phyloP scores from a whole-genome alignment of 2,329 filamentous ascomycete genomes.

The Aspergillus tubingensis region DNA sequence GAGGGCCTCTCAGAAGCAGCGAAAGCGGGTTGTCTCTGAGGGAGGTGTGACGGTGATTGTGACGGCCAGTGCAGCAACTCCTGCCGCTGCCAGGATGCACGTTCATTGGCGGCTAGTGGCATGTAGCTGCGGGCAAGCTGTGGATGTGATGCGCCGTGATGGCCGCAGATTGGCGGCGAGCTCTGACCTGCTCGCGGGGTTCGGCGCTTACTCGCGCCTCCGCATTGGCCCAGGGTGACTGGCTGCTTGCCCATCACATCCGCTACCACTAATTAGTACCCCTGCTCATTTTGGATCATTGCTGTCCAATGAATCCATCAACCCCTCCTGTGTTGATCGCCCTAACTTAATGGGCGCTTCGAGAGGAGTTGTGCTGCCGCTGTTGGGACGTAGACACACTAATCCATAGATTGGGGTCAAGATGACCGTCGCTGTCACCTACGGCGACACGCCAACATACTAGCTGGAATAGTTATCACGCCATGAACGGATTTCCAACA shows the following conservation, averaged over 20 bases:
- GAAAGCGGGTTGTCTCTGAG: neutral
- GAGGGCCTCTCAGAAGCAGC: constrained; percentile 11
- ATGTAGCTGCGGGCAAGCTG: neutral
- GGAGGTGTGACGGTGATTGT: constrained; percentile 35
- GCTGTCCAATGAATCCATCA: neutral
- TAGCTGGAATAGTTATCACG: neutral
- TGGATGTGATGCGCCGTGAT: neutral
- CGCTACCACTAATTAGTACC: no score
- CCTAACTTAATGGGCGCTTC: constrained; percentile 4
- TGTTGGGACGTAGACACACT: constrained; percentile 5
- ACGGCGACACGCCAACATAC: constrained; percentile 6
- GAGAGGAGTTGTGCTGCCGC: neutral
- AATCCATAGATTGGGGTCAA: neutral
- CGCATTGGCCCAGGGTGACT: neutral
- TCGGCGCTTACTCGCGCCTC: neutral
- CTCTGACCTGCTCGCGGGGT: neutral
- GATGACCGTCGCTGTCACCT: neutral
- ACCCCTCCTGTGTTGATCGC: neutral
- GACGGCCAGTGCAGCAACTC: constrained; percentile 33
- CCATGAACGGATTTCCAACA: neutral
- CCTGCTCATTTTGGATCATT: neutral
- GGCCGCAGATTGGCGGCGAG: neutral
- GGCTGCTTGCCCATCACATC: neutral
- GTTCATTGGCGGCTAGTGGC: constrained; percentile 17
- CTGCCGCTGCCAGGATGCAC: constrained; percentile 10